A percentile compares a stretch with the other conserved stretches of the same genome.
Evolutionary conservation across 345 rosid genomes (phyloP).

Genomic region (Eucalyptus tenuipes): DNA sequence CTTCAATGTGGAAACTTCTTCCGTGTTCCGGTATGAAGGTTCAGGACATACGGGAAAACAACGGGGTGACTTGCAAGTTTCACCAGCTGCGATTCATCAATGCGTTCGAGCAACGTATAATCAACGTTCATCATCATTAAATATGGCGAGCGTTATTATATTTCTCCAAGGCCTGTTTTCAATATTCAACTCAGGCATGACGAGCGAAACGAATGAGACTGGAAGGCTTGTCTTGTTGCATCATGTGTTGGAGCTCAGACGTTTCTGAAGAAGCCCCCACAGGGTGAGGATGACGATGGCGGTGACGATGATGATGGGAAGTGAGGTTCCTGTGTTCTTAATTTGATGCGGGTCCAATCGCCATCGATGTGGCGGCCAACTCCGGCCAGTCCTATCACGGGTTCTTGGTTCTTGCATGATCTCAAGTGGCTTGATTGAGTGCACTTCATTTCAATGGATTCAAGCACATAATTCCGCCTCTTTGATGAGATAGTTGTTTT

Average conservation of each 20-base stretch:
- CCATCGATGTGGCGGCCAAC: neutral
- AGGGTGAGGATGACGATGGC: neutral
- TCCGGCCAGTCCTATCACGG: neutral
- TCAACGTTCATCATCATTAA: neutral
- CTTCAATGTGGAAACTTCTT: neutral
- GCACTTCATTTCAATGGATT: neutral
- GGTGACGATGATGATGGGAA: neutral
- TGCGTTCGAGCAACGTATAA: neutral
- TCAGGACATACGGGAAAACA: neutral
- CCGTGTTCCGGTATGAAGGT: neutral
- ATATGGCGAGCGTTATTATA: neutral
- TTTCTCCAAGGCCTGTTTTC: neutral
- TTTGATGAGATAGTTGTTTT: neutral
- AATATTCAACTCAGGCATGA: neutral
- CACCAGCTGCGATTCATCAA: neutral
- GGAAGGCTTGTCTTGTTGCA: neutral
- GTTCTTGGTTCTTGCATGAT: neutral
- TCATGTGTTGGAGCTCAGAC: neutral
- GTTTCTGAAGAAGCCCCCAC: neutral
- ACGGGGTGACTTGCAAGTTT: neutral
- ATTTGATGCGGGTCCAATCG: neutral
- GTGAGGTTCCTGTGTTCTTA: neutral
- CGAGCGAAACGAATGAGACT: neutral
- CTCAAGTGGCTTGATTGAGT: neutral
- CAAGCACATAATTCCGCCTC: neutral